A percentile compares a stretch with the other conserved stretches of the same genome.
phyloP scores from a whole-genome alignment of 495 filamentous ascomycete species.

The Penicillium atrosanguineum region DNA sequence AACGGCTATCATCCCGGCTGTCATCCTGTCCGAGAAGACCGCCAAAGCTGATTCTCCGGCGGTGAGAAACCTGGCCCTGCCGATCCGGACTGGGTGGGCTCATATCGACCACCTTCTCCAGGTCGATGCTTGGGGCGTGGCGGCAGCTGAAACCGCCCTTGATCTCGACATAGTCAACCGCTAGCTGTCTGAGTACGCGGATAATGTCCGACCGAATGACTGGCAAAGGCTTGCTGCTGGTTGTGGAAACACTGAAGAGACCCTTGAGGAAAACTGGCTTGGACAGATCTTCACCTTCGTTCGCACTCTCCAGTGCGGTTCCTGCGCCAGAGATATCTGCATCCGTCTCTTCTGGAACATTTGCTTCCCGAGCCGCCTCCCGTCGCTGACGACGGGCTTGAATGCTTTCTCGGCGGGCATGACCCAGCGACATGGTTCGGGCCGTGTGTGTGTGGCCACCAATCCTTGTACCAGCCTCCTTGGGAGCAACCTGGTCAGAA shows the following conservation, averaged over 20 bases:
- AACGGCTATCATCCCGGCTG: conserved; percentile 36
- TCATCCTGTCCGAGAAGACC: conserved; percentile 64
- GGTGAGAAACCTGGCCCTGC: conserved; percentile 57
- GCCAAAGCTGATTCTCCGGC: conserved; percentile 80
- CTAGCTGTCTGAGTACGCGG: conserved; percentile 78
- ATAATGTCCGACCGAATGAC: conserved; percentile 90
- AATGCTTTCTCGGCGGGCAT: conserved; percentile 85
- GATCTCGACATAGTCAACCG: conserved; percentile 90
- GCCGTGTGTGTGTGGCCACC: conserved; percentile 48
- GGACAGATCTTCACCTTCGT: conserved; percentile 55
- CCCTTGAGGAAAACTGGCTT: conserved; percentile 98
- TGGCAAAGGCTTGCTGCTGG: conserved; percentile 82
- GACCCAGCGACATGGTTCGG: conserved; percentile 86
- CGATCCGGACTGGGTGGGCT: conserved; percentile 53
- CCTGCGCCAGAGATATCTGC: conserved; percentile 45
- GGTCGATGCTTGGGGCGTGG: conserved; percentile 84
- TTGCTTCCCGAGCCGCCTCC: conserved; percentile 63
- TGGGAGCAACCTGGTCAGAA: conserved; percentile 64
- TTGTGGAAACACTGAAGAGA: conserved; percentile 95
- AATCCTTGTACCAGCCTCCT: conserved; percentile 32
- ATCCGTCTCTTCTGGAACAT: conserved; percentile 81
- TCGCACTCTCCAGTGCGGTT: conserved; percentile 52
- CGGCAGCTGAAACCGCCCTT: conserved; percentile 88
- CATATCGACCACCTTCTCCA: conserved; percentile 65
- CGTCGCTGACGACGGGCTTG: conserved; percentile 73